phyloP scores from a whole-genome alignment of 495 filamentous ascomycete genomes.

The Hypoxylon fuscum region DNA sequence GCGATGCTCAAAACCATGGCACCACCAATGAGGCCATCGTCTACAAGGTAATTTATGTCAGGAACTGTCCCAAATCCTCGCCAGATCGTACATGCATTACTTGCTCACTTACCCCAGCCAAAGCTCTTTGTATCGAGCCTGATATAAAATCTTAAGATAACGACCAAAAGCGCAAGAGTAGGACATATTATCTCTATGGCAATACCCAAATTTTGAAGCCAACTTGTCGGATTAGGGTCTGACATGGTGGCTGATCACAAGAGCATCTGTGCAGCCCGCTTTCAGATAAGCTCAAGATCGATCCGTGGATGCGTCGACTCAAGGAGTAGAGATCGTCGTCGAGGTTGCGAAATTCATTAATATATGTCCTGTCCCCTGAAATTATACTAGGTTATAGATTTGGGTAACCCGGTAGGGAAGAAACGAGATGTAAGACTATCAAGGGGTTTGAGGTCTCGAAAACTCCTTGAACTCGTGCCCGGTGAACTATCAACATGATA shows the following conservation, averaged over 20 bases:
- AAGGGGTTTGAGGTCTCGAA: conserved; percentile 12
- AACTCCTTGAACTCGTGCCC: background rate
- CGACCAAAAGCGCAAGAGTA: conserved; percentile 27
- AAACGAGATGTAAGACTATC: background rate
- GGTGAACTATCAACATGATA: conserved; percentile 4
- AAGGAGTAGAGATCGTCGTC: conserved; percentile 34
- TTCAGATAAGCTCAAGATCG: conserved; percentile 32
- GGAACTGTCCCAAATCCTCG: background rate
- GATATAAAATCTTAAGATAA: conserved; percentile 32
- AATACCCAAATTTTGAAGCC: conserved; percentile 38
- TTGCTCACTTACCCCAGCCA: conserved; percentile 35
- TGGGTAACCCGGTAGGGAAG: background rate
- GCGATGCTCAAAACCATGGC: conserved; percentile 24
- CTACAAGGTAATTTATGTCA: conserved; percentile 7
- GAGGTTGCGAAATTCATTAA: conserved; percentile 15
- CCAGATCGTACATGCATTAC: background rate
- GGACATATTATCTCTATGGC: conserved; percentile 32
- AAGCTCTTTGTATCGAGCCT: conserved; percentile 31
- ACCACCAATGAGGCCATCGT: conserved; percentile 26
- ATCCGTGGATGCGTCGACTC: conserved; percentile 16
- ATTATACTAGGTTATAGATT: conserved; percentile 3
- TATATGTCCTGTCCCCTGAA: conserved; percentile 25
- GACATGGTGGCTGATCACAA: conserved; percentile 30
- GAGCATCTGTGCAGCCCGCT: conserved; percentile 15
- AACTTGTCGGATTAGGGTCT: conserved; percentile 29